Conservation (phyloP, 257 asterid species). For the Cynanchum wilfordii region DNA sequence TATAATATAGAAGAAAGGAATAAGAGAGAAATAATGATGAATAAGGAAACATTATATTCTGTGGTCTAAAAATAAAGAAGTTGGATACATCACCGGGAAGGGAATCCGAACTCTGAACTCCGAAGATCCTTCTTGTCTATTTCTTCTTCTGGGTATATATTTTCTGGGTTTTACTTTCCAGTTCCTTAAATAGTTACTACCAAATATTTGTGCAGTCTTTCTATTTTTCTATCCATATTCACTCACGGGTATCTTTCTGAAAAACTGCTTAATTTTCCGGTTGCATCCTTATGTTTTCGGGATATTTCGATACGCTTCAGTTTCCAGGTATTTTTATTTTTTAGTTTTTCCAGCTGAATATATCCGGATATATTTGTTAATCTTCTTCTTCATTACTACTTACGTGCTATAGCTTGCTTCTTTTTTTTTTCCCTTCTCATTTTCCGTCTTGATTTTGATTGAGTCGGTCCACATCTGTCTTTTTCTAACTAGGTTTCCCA, state of each 20-base stretch:
- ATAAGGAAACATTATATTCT: constrained; percentile 37
- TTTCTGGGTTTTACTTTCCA: neutral
- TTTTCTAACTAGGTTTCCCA: constrained; percentile 23
- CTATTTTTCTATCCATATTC: neutral
- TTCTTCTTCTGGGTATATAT: constrained; percentile 7
- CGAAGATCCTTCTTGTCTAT: constrained; percentile 25
- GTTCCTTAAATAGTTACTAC: neutral
- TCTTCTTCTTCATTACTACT: neutral
- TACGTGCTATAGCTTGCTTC: neutral
- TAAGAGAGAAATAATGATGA: constrained; percentile 19
- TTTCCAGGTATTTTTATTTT: neutral
- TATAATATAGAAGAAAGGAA: constrained; percentile 17
- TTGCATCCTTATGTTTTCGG: neutral
- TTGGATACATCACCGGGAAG: constrained; percentile 29
- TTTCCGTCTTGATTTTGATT: constrained; percentile 3
- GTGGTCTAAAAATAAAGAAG: constrained; percentile 51
- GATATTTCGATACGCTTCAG: neutral
- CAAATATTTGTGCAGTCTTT: neutral
- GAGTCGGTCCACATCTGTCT: neutral
- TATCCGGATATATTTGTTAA: neutral
- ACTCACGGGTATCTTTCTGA: neutral
- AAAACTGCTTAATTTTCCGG: neutral
- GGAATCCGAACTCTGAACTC: no score
- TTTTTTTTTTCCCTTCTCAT: no score
- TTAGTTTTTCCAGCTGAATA: neutral